A percentile compares a stretch with the other conserved stretches of the same genome.
phyloP scores from a whole-genome alignment of 805 yeast species.

The Cyberlindnera petersonii region DNA sequence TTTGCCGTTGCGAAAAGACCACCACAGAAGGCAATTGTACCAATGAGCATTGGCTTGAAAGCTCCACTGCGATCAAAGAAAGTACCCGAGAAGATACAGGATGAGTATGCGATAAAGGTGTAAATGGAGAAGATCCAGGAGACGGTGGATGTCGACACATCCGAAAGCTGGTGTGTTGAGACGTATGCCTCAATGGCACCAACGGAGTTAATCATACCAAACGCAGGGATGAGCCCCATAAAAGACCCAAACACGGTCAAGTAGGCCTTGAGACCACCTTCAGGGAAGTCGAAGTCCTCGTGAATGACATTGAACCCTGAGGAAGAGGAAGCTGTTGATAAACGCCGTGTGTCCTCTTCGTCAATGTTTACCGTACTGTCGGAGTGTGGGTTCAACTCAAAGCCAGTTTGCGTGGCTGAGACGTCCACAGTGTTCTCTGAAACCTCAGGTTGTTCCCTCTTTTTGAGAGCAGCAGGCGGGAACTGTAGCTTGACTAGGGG shows the following conservation, averaged over 20 bases:
- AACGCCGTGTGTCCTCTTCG: conserved; percentile 1
- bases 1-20: conserved; percentile 45
- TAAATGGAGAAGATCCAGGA: conserved; percentile 52
- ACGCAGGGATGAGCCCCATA: conserved; percentile 47
- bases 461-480: conserved; percentile 7
- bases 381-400: conserved; percentile 6
- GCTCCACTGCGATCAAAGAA: conserved; percentile 46
- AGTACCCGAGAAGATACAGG: conserved; percentile 41
- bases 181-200: conserved; percentile 63
- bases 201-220: conserved; percentile 53
- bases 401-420: conserved; percentile 9
- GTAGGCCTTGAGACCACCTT: conserved; percentile 54
- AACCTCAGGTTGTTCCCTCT: conserved; percentile 1
- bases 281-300: conserved; percentile 37
- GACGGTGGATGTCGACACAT: conserved; percentile 41
- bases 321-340: conserved; percentile 2
- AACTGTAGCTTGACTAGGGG: conserved; percentile 6
- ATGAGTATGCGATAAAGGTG: conserved; percentile 27
- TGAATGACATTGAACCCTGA: conserved; percentile 10
- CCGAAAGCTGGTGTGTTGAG: conserved; percentile 45
- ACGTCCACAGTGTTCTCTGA: conserved; percentile 10
- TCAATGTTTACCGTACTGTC: conserved; percentile 1
- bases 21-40: conserved; percentile 33
- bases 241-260: conserved; percentile 52
- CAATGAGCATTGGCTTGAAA: conserved; percentile 33